phyloP scores from a whole-genome alignment of 2,329 filamentous ascomycete genomes.

The Fusarium sp. region DNA sequence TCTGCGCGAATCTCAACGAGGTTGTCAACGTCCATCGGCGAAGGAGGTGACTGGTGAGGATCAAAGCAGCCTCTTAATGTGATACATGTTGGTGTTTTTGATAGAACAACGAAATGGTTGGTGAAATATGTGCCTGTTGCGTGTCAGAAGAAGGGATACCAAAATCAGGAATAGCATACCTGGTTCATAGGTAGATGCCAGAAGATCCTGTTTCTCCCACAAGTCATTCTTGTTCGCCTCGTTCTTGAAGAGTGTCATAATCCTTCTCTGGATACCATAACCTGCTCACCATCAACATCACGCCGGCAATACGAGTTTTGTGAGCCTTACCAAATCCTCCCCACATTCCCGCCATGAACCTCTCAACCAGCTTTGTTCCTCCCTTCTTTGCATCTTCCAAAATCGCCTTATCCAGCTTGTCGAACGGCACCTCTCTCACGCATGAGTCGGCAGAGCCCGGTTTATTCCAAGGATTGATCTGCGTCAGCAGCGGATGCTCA shows the following conservation, averaged over 20 bases:
- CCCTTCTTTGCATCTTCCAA: constrained; percentile 26
- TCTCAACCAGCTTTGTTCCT: constrained; percentile 31
- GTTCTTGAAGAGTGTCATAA: constrained; percentile 20
- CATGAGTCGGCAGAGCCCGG: constrained; percentile 31
- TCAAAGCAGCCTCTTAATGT: constrained; percentile 28
- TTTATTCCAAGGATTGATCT: constrained; percentile 37
- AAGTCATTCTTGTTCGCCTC: constrained; percentile 17
- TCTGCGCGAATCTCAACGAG: constrained; percentile 23
- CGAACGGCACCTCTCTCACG: constrained; percentile 25
- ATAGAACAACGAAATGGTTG: constrained; percentile 27
- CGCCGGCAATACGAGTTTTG: fast-evolving
- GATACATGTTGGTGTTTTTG: constrained; percentile 24
- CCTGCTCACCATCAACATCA: not conserved
- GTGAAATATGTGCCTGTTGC: constrained; percentile 30
- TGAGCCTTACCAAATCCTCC: constrained; percentile 30
- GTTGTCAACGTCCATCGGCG: constrained; percentile 10
- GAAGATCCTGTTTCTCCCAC: constrained; percentile 33
- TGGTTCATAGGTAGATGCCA: constrained; percentile 29
- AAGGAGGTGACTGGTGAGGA: constrained; percentile 6
- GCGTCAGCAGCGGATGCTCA: constrained; percentile 16
- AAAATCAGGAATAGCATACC: not conserved
- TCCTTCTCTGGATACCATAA: constrained; percentile 23
- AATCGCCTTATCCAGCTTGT: not conserved
- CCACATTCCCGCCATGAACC: constrained; percentile 31
- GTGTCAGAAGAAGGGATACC: fast-evolving